Conservation (phyloP, 495 filamentous ascomycete genomes). For the Pyrenula aspistea region DNA sequence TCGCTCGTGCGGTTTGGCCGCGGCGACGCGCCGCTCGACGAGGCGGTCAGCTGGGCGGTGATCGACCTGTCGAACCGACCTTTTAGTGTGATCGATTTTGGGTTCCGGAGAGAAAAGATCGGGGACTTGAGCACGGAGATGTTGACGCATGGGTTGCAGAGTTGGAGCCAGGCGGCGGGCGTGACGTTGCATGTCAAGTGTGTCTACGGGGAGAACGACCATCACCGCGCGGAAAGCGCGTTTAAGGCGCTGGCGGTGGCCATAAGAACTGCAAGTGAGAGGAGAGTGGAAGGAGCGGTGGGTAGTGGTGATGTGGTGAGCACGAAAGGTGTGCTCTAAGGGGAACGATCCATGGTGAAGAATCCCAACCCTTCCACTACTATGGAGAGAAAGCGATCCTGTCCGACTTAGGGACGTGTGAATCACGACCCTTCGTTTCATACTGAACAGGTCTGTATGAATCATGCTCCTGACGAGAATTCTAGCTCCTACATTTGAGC, state of each 20-base stretch:
- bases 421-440: too few relatives aligned
- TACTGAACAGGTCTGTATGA: too few relatives aligned
- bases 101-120: constrained; percentile 78
- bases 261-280: constrained; percentile 57
- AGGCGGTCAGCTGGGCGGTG: constrained; percentile 86
- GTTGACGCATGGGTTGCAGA: constrained; percentile 89
- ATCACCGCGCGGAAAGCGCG: constrained; percentile 91
- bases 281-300: constrained; percentile 58
- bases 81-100: constrained; percentile 69
- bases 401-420: too few relatives aligned
- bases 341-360: too few relatives aligned
- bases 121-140: constrained; percentile 90
- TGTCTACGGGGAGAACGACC: constrained; percentile 81
- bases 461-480: too few relatives aligned
- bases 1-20: constrained; percentile 83
- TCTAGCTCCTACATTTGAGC: too few relatives aligned
- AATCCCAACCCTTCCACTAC: too few relatives aligned
- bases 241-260: constrained; percentile 95
- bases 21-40: constrained; percentile 87
- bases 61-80: constrained; percentile 90
- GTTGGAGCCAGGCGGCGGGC: constrained; percentile 83
- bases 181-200: constrained; percentile 90
- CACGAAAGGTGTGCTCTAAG: constrained; percentile 65
- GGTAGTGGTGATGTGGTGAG: constrained; percentile 85
- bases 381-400: too few relatives aligned